Evolutionary conservation across 108 stramenopile species (phyloP).

Genomic region (Craspedostauros australis): DNA sequence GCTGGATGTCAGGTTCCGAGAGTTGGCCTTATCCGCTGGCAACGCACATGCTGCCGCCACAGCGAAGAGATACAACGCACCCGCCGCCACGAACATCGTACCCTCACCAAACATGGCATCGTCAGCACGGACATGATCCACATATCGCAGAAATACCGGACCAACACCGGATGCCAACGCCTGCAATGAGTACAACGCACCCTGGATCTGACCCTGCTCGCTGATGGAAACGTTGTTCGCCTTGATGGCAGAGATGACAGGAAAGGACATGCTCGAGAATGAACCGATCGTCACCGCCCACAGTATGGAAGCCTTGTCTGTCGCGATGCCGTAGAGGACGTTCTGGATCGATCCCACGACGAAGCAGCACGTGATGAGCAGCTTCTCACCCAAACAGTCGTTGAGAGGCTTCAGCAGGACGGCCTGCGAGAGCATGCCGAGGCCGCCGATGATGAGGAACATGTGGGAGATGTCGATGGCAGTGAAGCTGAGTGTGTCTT

Average conservation of each 20-base stretch:
- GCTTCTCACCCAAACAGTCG: slow-evolving; percentile 57
- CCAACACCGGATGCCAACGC: slow-evolving; percentile 74
- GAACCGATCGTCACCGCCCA: slow-evolving; percentile 42
- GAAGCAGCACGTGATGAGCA: slow-evolving; percentile 57
- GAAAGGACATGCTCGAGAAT: slow-evolving; percentile 65
- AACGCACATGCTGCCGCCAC: slow-evolving; percentile 45
- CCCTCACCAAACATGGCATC: slow-evolving; percentile 44
- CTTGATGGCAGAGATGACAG: slow-evolving; percentile 82
- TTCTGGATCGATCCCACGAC: slow-evolving; percentile 39
- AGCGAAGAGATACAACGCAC: slow-evolving; percentile 58
- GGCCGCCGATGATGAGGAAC: slow-evolving; percentile 60
- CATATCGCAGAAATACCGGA: slow-evolving; percentile 48
- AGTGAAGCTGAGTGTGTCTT: slow-evolving; percentile 65
- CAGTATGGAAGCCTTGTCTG: slow-evolving; percentile 55
- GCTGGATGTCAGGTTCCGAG: too few relatives aligned
- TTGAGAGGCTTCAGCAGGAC: slow-evolving; percentile 67
- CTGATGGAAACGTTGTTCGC: slow-evolving; percentile 69
- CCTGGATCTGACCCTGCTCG: slow-evolving; percentile 85
- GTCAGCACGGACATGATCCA: slow-evolving; percentile 53
- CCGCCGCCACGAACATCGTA: slow-evolving; percentile 72
- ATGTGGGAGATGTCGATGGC: slow-evolving; percentile 54
- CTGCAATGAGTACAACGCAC: slow-evolving; percentile 68
- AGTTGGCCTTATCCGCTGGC: slow-evolving; percentile 54
- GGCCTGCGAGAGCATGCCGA: slow-evolving; percentile 70
- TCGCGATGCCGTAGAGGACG: slow-evolving; percentile 59